phyloP scores from a whole-genome alignment of 306 rosid genomes.

The Astragalus glycyphyllos region DNA sequence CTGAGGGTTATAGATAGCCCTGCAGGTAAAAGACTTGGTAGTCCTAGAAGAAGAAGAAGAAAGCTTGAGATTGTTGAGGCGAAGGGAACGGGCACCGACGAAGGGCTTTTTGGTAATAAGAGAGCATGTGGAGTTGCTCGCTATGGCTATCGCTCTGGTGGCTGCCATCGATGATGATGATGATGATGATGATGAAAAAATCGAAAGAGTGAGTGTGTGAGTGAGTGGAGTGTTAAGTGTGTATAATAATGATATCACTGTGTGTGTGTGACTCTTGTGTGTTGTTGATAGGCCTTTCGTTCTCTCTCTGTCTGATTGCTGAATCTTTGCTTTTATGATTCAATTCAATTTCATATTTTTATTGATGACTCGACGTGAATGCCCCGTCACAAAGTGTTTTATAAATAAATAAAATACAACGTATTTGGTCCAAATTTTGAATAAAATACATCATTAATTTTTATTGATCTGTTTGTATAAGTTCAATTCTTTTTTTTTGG shows the following conservation, averaged over 20 bases:
- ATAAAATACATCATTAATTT: no score
- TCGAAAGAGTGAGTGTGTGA: not conserved
- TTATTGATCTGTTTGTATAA: no score
- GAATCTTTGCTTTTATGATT: not conserved
- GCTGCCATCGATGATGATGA: constrained; percentile 66
- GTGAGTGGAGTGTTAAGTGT: not conserved
- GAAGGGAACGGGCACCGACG: constrained; percentile 31
- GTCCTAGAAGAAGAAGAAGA: constrained; percentile 1
- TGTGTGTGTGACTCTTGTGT: not conserved
- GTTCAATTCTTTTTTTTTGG: no score
- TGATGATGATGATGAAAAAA: not conserved
- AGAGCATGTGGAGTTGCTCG: constrained; percentile 57
- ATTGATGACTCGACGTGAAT: no score
- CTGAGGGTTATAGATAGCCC: constrained; percentile 78
- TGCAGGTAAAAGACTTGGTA: constrained; percentile 63
- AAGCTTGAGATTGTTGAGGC: constrained; percentile 44
- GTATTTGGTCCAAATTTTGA: no score
- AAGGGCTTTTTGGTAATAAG: constrained; percentile 51
- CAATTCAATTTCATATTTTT: not conserved
- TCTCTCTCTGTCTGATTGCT: not conserved
- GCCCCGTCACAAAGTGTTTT: no score
- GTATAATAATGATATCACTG: no score
- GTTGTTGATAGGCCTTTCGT: constrained; percentile 38
- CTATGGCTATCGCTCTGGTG: constrained; percentile 69
- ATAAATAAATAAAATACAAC: no score